phyloP scores from a whole-genome alignment of 2,329 filamentous ascomycete species.

The Phialocephala subalpina region DNA sequence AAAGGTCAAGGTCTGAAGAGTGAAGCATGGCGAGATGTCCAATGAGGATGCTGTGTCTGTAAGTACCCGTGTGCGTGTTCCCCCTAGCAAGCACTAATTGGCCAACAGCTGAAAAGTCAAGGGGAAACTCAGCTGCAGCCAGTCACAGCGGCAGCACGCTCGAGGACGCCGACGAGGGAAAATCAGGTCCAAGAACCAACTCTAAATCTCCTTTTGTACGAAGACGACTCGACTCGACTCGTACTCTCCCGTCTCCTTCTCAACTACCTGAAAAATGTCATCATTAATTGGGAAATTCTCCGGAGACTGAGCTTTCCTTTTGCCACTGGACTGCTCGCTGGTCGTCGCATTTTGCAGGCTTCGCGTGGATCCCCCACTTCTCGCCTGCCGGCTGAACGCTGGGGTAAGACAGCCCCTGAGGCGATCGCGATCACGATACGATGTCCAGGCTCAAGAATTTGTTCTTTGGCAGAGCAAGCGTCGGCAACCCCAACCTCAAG shows the following conservation, averaged over 20 bases:
- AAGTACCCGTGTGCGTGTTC: too few species aligned
- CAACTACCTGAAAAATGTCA: background rate
- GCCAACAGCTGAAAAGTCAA: constrained; percentile 1
- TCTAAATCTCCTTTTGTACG: too few species aligned
- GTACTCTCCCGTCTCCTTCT: background rate
- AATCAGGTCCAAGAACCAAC: background rate
- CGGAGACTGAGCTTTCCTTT: background rate
- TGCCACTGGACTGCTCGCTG: too few species aligned
- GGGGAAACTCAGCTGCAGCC: constrained; percentile 2
- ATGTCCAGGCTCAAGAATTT: constrained; percentile 27
- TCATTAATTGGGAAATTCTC: constrained; percentile 7
- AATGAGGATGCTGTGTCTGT: too few species aligned
- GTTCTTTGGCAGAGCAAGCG: constrained; percentile 25
- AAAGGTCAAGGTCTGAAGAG: too few species aligned
- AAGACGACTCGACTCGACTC: too few species aligned
- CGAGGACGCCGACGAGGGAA: background rate
- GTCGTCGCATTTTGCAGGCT: constrained; percentile 3
- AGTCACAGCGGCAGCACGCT: background rate
- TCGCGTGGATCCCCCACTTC: constrained; percentile 25
- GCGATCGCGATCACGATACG: constrained; percentile 20
- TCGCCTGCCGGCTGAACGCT: constrained; percentile 10
- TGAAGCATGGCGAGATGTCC: too few species aligned
- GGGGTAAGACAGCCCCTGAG: background rate
- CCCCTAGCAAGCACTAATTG: background rate
- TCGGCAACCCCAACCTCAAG: constrained; percentile 40